Base-by-base conservation (phyloP, 176 grass and related monocot species). In the Urochloa ruziziensis region DNA sequence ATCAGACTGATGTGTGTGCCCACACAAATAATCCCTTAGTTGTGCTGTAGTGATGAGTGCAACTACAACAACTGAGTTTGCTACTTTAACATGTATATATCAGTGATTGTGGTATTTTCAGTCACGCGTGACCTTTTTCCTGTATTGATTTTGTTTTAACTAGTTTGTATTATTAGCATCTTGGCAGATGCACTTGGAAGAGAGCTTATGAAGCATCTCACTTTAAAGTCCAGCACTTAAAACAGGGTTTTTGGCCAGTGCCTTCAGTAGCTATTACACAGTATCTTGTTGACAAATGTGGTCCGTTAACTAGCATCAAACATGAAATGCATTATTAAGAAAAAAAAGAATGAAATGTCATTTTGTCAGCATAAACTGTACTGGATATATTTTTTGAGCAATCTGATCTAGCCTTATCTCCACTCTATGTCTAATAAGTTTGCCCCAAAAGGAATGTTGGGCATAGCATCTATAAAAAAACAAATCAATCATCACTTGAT, bases 161-260 rank as follows among this genome's bases (percentile, higher is more conserved):
- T 81, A 57, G 10, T 69, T 80, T 68, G 34, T 57, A 80, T 56
- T 57, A 81, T 40, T 81, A 57, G 79, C 36, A 56, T 56, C 33
- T 81, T 81, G 64, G 68, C 79, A 81, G 23, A 42, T 57, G 64
- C 34, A 21, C 33, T 18, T 81, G 79, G 48, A 81, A 40, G 79
- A 33, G 34, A 69, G 48, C 64, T 69, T 37, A 70, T 7, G 17
- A 29, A 69, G 47, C 79, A 81, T 81, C 48, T 69, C 9, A 4
- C 10, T 28, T 9, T 36, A 53, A 67, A 52, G 62, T 67, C n/a
- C 32, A 68, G 16, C 67, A 54, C 47, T 29, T 39, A 57, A 53
- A 53, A 57, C 24, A 53, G 34, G 2, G 29, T 64, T 40, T 52
- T 32, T 33, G 15, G 54, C 40, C 48, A 51, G n/a, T 24, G 12